These are phyloP conservation scores for Raphanus hybrid DNA, from an alignment of 441 rosid species.

Conservation along the genomic window DNA sequence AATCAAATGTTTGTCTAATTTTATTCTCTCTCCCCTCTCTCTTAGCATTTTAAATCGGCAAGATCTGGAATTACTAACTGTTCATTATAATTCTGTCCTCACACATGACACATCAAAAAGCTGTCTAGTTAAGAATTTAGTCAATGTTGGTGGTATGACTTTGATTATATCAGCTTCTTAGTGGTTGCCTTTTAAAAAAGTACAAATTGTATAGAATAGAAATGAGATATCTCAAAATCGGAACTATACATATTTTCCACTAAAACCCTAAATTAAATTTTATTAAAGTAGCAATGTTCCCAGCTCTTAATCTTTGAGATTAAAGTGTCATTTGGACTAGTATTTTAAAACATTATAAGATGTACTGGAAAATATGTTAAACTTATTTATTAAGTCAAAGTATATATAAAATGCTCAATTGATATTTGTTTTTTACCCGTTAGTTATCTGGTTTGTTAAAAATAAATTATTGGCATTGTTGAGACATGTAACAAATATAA, in stretches of 20 bases:
- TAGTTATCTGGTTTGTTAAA: too few relatives aligned
- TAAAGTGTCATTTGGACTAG: too few relatives aligned
- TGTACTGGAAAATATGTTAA: too few relatives aligned
- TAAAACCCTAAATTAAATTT: too few relatives aligned
- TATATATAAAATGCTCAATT: too few relatives aligned
- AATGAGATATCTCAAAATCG: neutral
- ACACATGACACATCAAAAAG: constrained; percentile 30
- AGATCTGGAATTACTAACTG: constrained; percentile 34
- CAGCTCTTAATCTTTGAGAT: too few relatives aligned
- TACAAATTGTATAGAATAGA: neutral
- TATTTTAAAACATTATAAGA: too few relatives aligned
- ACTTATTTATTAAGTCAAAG: too few relatives aligned
- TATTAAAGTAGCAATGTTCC: too few relatives aligned
- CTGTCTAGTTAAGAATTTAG: constrained; percentile 26
- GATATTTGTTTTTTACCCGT: too few relatives aligned
- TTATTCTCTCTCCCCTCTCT: constrained; percentile 12
- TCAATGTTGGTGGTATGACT: constrained; percentile 17
- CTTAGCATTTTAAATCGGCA: constrained; percentile 5
- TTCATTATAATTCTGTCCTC: neutral
- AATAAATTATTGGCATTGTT: too few relatives aligned
- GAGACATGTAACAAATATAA: too few relatives aligned
- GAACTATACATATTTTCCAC: neutral
- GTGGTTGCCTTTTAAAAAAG: constrained; percentile 16
- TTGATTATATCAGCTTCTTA: constrained; percentile 17
- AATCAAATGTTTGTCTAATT: constrained; percentile 41